Evolutionary conservation across 306 rosid species (phyloP).

Genomic region (Lotus japonicus): DNA sequence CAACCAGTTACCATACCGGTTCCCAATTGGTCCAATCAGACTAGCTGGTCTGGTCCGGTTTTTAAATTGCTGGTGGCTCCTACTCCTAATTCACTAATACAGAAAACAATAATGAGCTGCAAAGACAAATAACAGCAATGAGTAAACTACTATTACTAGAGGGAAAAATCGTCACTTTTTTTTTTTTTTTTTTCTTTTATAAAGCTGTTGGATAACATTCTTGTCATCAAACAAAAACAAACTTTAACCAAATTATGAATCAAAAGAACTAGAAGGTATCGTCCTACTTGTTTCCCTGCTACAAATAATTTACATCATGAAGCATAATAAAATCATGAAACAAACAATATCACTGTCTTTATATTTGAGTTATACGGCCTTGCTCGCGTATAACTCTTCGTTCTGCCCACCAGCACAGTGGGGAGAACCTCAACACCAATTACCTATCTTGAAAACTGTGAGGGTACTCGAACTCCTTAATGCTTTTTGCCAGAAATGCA

Average conservation of each 20-base stretch:
- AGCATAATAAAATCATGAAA: slow-evolving; percentile 40
- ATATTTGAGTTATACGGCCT: slow-evolving; percentile 32
- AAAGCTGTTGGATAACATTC: slow-evolving; percentile 31
- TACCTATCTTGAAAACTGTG: slow-evolving; percentile 36
- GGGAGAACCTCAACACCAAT: slow-evolving; percentile 30
- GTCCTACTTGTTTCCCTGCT: slow-evolving; percentile 39
- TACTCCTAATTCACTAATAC: no score
- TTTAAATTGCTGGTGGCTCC: no score
- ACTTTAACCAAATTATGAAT: slow-evolving; percentile 25
- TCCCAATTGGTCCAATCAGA: no score
- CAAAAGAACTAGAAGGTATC: slow-evolving; percentile 30
- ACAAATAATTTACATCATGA: slow-evolving; percentile 42
- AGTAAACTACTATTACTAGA: not conserved
- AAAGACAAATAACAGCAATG: not conserved
- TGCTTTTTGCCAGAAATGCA: slow-evolving; percentile 32
- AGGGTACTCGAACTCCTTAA: slow-evolving; percentile 40
- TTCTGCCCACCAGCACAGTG: slow-evolving; percentile 31
- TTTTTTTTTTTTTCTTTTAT: not conserved
- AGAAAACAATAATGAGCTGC: not conserved
- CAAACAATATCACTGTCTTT: slow-evolving; percentile 34
- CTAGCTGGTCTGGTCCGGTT: no score
- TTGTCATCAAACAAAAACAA: slow-evolving; percentile 26
- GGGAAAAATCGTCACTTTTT: slow-evolving; percentile 25
- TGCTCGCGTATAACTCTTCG: slow-evolving; percentile 31
- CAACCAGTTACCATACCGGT: no score